Conservation (phyloP, 257 asterid species). For the Gentiana macrophylla region DNA sequence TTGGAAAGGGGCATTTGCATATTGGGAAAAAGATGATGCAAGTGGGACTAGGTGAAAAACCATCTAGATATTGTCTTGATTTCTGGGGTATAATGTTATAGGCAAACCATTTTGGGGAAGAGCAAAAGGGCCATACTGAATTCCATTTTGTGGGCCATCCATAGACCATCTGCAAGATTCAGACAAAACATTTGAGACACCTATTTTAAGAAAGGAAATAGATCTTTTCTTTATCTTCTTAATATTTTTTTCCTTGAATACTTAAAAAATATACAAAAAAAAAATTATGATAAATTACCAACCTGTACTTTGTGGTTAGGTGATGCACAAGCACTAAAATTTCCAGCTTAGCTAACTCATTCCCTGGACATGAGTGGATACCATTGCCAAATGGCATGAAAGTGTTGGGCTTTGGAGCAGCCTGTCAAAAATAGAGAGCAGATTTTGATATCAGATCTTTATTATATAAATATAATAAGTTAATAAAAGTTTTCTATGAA, state of each 20-base stretch:
- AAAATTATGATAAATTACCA: slow-evolving; percentile 5
- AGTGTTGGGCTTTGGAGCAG: slow-evolving; percentile 68
- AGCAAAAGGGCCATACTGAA: slow-evolving; percentile 95
- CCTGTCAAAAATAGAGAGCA: slow-evolving; percentile 29
- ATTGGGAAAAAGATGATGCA: too few species aligned
- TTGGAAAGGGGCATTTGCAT: too few species aligned
- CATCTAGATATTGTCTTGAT: slow-evolving; percentile 14
- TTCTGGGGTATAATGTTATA: slow-evolving; percentile 44
- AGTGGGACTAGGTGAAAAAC: too few species aligned
- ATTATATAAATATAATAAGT: neutral
- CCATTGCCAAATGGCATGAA: slow-evolving; percentile 99
- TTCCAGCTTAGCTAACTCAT: slow-evolving; percentile 92
- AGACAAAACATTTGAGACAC: slow-evolving; percentile 6
- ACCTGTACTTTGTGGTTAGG: slow-evolving; percentile 93
- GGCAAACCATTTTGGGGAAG: slow-evolving; percentile 99
- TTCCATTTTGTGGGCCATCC: slow-evolving; percentile 85
- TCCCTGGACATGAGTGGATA: slow-evolving; percentile 86
- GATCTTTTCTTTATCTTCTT: neutral
- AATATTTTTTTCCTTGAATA: neutral
- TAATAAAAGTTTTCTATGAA: neutral
- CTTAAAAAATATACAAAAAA: neutral
- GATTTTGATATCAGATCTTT: slow-evolving; percentile 4
- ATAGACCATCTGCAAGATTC: slow-evolving; percentile 64
- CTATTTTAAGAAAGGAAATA: slow-evolving; percentile 23
- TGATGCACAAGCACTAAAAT: slow-evolving; percentile 78